Evolutionary conservation across 345 rosid species (phyloP).

Genomic region (Cardamine occulta): DNA sequence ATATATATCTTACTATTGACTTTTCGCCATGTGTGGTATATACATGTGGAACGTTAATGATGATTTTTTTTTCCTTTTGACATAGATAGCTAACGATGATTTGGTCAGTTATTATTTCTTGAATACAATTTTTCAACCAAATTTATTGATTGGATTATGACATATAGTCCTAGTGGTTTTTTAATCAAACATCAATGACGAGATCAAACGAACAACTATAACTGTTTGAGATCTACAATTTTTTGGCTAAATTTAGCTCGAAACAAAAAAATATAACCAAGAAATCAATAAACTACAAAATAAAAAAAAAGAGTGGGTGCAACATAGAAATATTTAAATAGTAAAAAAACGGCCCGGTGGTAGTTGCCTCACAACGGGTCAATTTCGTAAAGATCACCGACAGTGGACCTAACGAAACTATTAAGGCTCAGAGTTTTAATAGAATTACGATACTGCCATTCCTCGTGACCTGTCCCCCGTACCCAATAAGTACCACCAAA

Average conservation of each 20-base stretch:
- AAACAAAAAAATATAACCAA: not conserved
- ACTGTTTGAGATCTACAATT: not conserved
- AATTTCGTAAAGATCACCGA: conserved; percentile 40
- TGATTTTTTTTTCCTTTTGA: not conserved
- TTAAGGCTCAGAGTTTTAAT: not conserved
- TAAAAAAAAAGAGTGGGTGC: not conserved
- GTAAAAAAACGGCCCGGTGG: conserved; percentile 22
- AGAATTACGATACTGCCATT: conserved; percentile 9
- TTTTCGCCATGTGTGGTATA: conserved; percentile 14
- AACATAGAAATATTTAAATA: conserved; percentile 35
- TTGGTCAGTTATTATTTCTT: conserved; percentile 7
- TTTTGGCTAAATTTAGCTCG: not conserved
- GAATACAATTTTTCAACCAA: not conserved
- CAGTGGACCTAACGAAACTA: conserved; percentile 28
- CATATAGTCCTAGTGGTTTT: not conserved
- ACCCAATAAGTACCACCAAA: conserved; percentile 46
- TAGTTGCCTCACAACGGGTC: conserved; percentile 45
- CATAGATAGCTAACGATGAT: conserved; percentile 6
- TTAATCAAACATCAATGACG: not conserved
- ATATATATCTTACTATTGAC: not conserved
- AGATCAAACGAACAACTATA: conserved; percentile 14
- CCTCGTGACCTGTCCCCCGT: conserved; percentile 40
- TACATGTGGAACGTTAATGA: conserved; percentile 5
- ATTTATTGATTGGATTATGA: not conserved
- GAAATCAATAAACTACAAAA: not conserved